Base-by-base conservation (phyloP, 2,329 filamentous ascomycete species). In the Phoma sp. region DNA sequence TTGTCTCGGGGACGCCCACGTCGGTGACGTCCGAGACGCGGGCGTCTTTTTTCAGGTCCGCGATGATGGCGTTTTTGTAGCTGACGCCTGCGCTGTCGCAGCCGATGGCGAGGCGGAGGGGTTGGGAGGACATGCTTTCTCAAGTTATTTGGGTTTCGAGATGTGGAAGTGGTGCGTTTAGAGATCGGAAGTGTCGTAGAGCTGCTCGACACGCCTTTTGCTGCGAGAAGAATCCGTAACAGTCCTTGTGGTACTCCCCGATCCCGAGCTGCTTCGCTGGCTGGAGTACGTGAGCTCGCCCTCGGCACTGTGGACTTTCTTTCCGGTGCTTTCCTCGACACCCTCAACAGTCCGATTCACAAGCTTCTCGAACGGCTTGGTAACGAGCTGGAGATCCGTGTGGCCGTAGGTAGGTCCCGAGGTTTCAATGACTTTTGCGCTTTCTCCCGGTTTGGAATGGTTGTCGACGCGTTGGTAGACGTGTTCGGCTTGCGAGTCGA, bases 61-160 rank as follows among this genome's bases (percentile, higher is more conserved):
- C 79, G 71, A 90, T 90, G 78, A 96, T 87, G 63, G 85, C 84
- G 71, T 87, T 85, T 77, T 93, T 95, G 84, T 95, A 95, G 63
- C 77, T 79, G 67, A 89, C 83, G 70, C 91, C 91, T 55, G 90
- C 90, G 65, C 91, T 88, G 72, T 88, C 86, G 72, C 82, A 81
- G 73, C 84, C 86, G 65, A 88, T 80, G 66, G 82, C 86, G 65
- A 88, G 84, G 69, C 83, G 82, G 65, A 86, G 78, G 49, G 70
- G 69, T 5, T 59, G 33, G 0, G 51, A 41, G 24, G 53, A 38
- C 32, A 64, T 52, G n/a, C 40, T 61, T 65, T 33, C 1, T 22
- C 2, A 11, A 11, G 2, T 7, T 13, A n/a, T 50, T 33, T 8
- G 24, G 24, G n/a, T 33, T 4, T 14, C 4, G 18, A 8, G 22